Percentiles rank a stretch among this genome's conserved stretches.
Evolutionary conservation across 2,329 filamentous ascomycete genomes (phyloP).

Genomic region (Trichoderma guizhouense): DNA sequence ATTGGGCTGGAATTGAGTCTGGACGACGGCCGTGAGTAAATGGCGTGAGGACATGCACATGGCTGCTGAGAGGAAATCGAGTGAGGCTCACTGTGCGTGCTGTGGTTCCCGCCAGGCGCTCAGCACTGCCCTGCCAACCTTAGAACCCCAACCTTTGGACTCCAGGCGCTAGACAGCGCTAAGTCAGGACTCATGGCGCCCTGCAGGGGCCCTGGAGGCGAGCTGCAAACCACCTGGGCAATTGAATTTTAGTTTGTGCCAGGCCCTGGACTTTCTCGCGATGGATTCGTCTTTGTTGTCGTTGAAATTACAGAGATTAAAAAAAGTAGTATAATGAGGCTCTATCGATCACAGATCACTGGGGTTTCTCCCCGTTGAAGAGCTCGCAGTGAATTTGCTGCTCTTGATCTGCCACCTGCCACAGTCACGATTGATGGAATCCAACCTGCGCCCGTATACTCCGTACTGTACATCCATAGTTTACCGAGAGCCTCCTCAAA

Average conservation of each 20-base stretch:
- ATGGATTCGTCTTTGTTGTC: neutral
- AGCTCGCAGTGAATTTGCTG: neutral
- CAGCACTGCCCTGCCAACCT: slow-evolving; percentile 3
- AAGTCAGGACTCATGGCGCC: neutral
- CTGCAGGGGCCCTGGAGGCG: neutral
- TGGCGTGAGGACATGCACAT: slow-evolving; percentile 6
- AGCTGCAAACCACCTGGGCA: neutral
- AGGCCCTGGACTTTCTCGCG: neutral
- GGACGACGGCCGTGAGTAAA: neutral
- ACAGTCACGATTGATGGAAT: neutral
- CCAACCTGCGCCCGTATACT: neutral
- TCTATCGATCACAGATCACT: neutral
- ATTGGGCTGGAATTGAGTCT: slow-evolving; percentile 9
- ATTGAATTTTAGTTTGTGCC: neutral
- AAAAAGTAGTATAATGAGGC: neutral
- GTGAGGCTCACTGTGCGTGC: neutral
- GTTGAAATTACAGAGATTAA: neutral
- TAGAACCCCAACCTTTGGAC: neutral
- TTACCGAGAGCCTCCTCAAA: neutral
- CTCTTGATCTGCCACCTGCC: neutral
- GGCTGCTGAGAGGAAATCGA: neutral
- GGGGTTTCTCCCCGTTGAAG: neutral
- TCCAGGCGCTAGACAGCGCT: neutral
- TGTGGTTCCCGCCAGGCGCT: neutral
- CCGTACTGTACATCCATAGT: neutral